These are phyloP conservation scores for Cutaneotrichosporon spelunceum DNA, from an alignment of 1,284 basidiomycete species.

Conservation along the genomic window DNA sequence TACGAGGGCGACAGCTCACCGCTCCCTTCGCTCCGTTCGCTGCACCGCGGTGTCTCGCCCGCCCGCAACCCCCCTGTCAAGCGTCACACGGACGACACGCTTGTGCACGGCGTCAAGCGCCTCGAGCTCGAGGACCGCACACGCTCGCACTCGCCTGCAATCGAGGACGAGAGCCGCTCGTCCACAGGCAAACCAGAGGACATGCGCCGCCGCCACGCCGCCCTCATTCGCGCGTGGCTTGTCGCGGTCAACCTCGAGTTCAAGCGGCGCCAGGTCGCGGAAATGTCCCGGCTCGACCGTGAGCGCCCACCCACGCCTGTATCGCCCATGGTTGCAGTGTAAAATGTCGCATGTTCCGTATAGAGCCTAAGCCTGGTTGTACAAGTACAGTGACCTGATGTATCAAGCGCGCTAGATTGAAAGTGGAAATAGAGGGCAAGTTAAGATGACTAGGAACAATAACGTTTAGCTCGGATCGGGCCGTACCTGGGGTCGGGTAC, in stretches of 20 bases:
- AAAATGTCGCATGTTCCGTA: background rate
- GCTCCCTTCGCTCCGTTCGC: slow-evolving; percentile 18
- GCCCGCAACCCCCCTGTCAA: slow-evolving; percentile 38
- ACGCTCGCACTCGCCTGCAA: slow-evolving; percentile 18
- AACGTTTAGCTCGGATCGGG: no score
- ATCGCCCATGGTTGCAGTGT: background rate
- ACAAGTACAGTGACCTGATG: slow-evolving; percentile 2
- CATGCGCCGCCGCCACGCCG: slow-evolving; percentile 37
- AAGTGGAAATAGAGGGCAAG: no score
- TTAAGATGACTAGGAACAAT: no score
- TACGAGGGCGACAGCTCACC: slow-evolving; percentile 13
- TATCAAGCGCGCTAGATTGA: background rate
- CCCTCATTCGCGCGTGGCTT: slow-evolving; percentile 46
- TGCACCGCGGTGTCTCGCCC: slow-evolving; percentile 21
- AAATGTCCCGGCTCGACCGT: background rate
- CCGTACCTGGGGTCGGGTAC: no score
- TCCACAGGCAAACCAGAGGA: slow-evolving; percentile 16
- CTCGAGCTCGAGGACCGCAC: slow-evolving; percentile 39
- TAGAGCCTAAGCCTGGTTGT: slow-evolving; percentile 3
- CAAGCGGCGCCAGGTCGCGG: slow-evolving; percentile 30
- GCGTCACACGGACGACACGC: slow-evolving; percentile 46
- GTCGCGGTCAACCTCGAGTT: slow-evolving; percentile 47
- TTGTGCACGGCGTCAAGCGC: slow-evolving; percentile 46
- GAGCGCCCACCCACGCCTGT: background rate
- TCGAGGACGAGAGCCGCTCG: slow-evolving; percentile 4